Evolutionary conservation across 1,284 basidiomycete species (phyloP), one percentile per base, ranked within the genome.

Genomic region (Apiotrichum montevideense): DNA sequence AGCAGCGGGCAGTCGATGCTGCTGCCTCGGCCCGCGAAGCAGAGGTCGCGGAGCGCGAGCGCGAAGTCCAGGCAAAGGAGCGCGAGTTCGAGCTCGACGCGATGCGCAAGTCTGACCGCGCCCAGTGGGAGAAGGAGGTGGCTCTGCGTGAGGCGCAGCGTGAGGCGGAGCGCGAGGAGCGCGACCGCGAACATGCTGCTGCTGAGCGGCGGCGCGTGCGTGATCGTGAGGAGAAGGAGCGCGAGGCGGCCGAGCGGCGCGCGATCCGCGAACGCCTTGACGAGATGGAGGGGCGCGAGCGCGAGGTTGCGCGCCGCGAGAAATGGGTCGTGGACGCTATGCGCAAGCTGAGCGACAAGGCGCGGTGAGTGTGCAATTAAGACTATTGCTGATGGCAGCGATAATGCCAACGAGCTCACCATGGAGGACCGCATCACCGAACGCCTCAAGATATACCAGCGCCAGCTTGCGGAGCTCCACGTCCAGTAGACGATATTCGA

Each of bases 341-440:
- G 66, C 64, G 62, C 55, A 70, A 73, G 58, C 63, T 73, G 51
- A 67, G 63, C 50, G 71, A 73, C 35, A 68, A 68, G 52, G 56
- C 69, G 15, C 69, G 69, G 73, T 72, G 35, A 62, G 66, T 58
- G 6, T 21, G 4, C 35, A 14, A 9, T 14, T 14, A 6, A 7
- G 13, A 10, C 33, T 35, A 29, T 51, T 44, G 51, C 41, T 6
- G 2, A 7, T 39, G 7, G 9, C 51, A 73, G 70, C 54, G 59
- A 63, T 11, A 63, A 69, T 55, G 73, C 68, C 1, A 60, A 59
- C 46, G 70, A 73, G 54, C 66, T 73, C 15, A 67, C 68, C 3
- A 62, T 75, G n/a, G 73, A 75, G 57, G 73, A 75, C 55, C 57
- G 67, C 21, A 71, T 75, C 54, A 69, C 70, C 33, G 70, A 72